These are phyloP conservation scores for Suillus decipiens DNA, from an alignment of 768 basidiomycete genomes.

Conservation along the genomic window DNA sequence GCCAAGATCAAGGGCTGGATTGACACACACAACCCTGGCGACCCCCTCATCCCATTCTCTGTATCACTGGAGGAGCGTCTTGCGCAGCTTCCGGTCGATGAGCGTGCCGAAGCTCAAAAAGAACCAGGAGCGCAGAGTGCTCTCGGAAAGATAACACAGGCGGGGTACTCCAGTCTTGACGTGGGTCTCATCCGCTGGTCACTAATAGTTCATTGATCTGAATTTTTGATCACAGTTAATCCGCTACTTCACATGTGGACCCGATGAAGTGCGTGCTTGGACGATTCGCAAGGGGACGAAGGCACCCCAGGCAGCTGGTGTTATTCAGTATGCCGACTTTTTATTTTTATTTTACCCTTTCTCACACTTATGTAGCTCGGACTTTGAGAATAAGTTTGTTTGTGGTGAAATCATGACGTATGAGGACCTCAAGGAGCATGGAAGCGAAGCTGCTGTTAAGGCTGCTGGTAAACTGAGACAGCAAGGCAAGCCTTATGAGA, in stretches of 20 bases:
- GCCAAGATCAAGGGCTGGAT: conserved; percentile 99
- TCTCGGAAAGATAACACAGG: conserved; percentile 92
- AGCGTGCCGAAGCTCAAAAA: conserved; percentile 78
- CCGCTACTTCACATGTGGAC: conserved; percentile 96
- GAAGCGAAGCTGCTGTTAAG: conserved; percentile 89
- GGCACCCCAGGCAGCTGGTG: conserved; percentile 96
- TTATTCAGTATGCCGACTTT: conserved; percentile 79
- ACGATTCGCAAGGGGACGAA: conserved; percentile 93
- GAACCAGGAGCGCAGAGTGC: conserved; percentile 72
- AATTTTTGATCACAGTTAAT: conserved; percentile 58
- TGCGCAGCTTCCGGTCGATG: conserved; percentile 57
- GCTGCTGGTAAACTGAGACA: conserved; percentile 93
- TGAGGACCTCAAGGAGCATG: conserved; percentile 87
- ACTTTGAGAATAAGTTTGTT: conserved; percentile 98
- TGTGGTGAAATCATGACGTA: conserved; percentile 97
- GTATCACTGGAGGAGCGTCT: conserved; percentile 95
- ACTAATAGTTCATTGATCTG: neutral
- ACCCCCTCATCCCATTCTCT: conserved; percentile 94
- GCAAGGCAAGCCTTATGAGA: conserved; percentile 97
- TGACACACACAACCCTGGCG: conserved; percentile 94
- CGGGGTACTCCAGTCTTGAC: conserved; percentile 86
- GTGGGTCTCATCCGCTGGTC: conserved; percentile 42
- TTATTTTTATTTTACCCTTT: neutral
- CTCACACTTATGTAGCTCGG: conserved; percentile 54
- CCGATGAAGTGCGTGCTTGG: conserved; percentile 97